A percentile compares a stretch with the other conserved stretches of the same genome.
Evolutionary conservation across 306 rosid species (phyloP).

Genomic region (Vachellia pachyceras): DNA sequence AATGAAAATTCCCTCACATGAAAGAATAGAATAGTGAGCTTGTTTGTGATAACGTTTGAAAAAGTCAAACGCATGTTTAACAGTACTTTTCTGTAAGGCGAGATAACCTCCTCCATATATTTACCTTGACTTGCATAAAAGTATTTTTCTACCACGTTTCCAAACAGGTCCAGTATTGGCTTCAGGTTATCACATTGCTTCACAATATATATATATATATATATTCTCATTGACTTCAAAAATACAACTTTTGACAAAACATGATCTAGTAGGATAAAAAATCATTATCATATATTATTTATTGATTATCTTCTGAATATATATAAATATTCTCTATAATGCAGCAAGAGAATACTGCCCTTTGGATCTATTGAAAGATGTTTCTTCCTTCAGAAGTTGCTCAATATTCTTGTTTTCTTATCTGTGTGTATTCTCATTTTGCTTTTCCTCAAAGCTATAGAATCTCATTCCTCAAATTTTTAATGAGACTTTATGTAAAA

Average conservation of each 20-base stretch:
- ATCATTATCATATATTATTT: constrained; percentile 14
- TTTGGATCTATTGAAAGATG: constrained; percentile 30
- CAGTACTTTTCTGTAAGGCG: too few relatives aligned
- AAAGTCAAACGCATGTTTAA: too few relatives aligned
- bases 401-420: constrained; percentile 48
- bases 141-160: too few relatives aligned
- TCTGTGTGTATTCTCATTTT: constrained; percentile 49
- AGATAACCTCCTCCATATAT: too few relatives aligned
- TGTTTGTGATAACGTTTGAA: too few relatives aligned
- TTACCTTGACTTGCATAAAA: too few relatives aligned
- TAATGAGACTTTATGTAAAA: not conserved
- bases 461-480: constrained; percentile 51
- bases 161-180: too few relatives aligned
- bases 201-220: too few relatives aligned
- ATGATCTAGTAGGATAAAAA: constrained; percentile 35
- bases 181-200: constrained; percentile 33
- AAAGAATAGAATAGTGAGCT: constrained; percentile 27
- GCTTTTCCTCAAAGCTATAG: constrained; percentile 68
- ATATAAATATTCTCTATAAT: not conserved
- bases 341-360: constrained; percentile 40
- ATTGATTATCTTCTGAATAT: not conserved
- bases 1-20: constrained; percentile 26
- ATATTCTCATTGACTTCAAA: constrained; percentile 49
- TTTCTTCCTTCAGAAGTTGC: constrained; percentile 59
- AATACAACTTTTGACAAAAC: constrained; percentile 23